Percentiles rank a stretch among this genome's conserved stretches.
phyloP scores from a whole-genome alignment of 1,139 yeast species.

The Blastobotrys capitulatus region DNA sequence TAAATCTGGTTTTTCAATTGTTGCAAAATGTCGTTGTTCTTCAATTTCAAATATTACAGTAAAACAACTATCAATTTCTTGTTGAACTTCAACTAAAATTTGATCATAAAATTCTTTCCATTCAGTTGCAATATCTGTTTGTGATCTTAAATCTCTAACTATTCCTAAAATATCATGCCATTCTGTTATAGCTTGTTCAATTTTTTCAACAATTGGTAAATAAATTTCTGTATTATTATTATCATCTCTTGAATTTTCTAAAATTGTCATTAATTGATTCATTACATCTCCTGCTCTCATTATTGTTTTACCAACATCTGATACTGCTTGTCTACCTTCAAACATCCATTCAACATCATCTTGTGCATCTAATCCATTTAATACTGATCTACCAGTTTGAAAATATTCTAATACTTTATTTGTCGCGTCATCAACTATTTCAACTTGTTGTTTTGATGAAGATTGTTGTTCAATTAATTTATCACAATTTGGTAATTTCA shows the following conservation, averaged over 20 bases:
- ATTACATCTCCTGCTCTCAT: conserved; percentile 46
- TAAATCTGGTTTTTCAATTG: conserved; percentile 15
- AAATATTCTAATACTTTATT: conserved; percentile 22
- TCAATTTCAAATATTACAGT: conserved; percentile 31
- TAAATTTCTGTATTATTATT: neutral
- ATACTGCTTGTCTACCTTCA: conserved; percentile 44
- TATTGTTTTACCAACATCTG: conserved; percentile 39
- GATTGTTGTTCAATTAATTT: neutral
- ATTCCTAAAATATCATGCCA: conserved; percentile 40
- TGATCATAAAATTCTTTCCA: conserved; percentile 51
- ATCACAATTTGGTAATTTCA: conserved; percentile 12
- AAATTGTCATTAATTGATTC: conserved; percentile 38
- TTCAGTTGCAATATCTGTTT: conserved; percentile 51
- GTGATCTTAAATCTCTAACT: conserved; percentile 38
- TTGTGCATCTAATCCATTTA: conserved; percentile 22
- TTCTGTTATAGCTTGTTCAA: conserved; percentile 26
- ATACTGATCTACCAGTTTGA: conserved; percentile 18
- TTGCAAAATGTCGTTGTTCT: conserved; percentile 23
- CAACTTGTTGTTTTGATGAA: neutral
- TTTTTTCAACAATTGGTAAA: conserved; percentile 19
- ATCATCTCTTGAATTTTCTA: conserved; percentile 30
- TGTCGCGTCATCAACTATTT: conserved; percentile 13
- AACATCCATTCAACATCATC: conserved; percentile 42
- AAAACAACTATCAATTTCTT: conserved; percentile 47
- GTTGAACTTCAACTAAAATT: conserved; percentile 47